A percentile compares a stretch with the other conserved stretches of the same genome.
These are phyloP conservation scores for Cyberlindnera nakhonratchasimensis DNA, from an alignment of 805 yeast species.

Conservation along the genomic window DNA sequence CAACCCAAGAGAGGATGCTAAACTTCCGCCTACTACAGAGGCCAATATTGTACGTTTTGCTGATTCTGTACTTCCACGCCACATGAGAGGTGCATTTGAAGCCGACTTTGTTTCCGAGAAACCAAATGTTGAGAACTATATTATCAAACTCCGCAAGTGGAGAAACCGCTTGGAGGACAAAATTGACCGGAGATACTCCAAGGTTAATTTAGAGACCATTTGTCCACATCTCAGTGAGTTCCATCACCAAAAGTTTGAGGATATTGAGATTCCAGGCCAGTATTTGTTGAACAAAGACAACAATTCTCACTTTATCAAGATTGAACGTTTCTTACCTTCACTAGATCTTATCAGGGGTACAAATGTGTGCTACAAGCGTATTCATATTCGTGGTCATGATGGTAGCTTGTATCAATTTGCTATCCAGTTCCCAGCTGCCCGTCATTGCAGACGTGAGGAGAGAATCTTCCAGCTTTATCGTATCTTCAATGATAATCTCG, in stretches of 20 bases:
- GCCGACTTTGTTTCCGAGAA: constrained; percentile 82
- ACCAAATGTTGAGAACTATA: constrained; percentile 86
- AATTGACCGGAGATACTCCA: constrained; percentile 77
- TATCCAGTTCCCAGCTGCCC: constrained; percentile 95
- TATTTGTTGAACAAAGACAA: constrained; percentile 84
- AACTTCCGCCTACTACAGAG: constrained; percentile 87
- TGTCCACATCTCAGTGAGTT: constrained; percentile 96
- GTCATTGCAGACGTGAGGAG: constrained; percentile 96
- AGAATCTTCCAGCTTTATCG: constrained; percentile 89
- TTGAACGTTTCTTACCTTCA: constrained; percentile 87
- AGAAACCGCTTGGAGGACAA: constrained; percentile 88
- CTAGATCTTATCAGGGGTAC: constrained; percentile 87
- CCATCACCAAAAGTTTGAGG: constrained; percentile 98
- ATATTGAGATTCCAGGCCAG: constrained; percentile 96
- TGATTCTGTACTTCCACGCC: constrained; percentile 86
- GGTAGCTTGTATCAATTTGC: constrained; percentile 91
- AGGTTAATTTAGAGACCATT: constrained; percentile 79
- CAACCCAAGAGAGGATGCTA: constrained; percentile 83
- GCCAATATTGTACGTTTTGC: constrained; percentile 86
- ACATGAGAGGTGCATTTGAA: constrained; percentile 85
- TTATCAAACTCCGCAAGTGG: constrained; percentile 84
- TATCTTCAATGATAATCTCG: constrained; percentile 76
- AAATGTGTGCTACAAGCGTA: constrained; percentile 82
- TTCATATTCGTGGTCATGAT: constrained; percentile 89
- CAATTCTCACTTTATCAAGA: constrained; percentile 86